Conservation (phyloP, 148 eudicot genomes). For the Simmondsia chinensis region DNA sequence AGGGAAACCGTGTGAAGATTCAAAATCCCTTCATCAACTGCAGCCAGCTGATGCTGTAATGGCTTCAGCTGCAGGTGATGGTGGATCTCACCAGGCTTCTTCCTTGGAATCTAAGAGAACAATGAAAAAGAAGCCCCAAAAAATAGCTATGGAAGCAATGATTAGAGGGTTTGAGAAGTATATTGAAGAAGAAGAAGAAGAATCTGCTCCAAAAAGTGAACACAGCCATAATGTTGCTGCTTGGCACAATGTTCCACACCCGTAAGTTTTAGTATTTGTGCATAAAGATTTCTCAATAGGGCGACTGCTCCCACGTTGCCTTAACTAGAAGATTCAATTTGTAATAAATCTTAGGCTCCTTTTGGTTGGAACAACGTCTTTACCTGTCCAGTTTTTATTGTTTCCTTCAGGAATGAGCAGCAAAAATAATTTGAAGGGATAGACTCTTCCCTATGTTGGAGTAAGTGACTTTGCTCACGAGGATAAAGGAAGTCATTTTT, state of each 20-base stretch:
- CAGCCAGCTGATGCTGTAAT: constrained; percentile 53
- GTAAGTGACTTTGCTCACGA: no score
- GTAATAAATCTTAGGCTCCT: no score
- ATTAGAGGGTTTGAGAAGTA: constrained; percentile 69
- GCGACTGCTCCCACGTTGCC: no score
- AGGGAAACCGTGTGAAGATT: constrained; percentile 35
- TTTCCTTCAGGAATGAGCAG: no score
- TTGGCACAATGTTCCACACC: constrained; percentile 99
- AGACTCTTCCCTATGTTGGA: no score
- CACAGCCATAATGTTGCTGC: constrained; percentile 78
- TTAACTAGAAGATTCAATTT: no score
- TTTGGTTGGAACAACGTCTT: no score
- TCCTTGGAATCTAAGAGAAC: constrained; percentile 24
- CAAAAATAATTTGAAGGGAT: no score
- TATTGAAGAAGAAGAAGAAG: constrained; percentile 47
- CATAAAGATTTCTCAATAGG: no score
- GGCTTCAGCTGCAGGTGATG: constrained; percentile 71
- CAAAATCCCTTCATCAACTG: constrained; percentile 22
- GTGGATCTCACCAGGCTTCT: constrained; percentile 61
- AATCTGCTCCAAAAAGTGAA: constrained; percentile 30
- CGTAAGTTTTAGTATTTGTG: constrained; percentile 38
- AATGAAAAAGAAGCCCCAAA: constrained; percentile 48
- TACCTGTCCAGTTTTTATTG: no score
- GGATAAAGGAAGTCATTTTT: no score
- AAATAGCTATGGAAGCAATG: constrained; percentile 92